phyloP scores from a whole-genome alignment of 306 rosid species.

The Vigna nakashimae region DNA sequence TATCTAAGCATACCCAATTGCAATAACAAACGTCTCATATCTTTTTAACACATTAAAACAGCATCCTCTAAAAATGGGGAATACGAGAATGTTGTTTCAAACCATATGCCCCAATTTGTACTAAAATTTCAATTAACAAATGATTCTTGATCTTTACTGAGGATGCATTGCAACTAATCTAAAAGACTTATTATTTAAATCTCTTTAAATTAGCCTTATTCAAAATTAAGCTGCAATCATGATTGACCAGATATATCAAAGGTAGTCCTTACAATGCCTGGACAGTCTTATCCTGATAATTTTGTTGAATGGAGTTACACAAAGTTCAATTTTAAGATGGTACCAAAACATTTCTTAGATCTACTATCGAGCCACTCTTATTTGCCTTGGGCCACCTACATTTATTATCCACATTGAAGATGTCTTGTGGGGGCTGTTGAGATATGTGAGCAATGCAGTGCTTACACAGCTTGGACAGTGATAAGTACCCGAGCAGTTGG shows the following conservation, averaged over 20 bases:
- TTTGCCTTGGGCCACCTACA: not conserved
- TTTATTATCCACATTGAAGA: not conserved
- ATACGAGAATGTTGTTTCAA: not conserved
- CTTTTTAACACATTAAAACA: constrained; percentile 27
- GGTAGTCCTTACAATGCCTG: too few relatives aligned
- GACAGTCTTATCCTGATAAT: too few relatives aligned
- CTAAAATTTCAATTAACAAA: not conserved
- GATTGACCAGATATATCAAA: not conserved
- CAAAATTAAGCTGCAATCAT: constrained; percentile 5
- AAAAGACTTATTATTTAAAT: not conserved
- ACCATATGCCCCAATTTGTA: constrained; percentile 1
- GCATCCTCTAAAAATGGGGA: not conserved
- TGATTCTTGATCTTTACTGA: not conserved
- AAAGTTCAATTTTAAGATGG: not conserved
- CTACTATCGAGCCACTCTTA: not conserved
- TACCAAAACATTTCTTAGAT: not conserved
- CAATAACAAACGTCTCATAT: not conserved
- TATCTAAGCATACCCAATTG: constrained; percentile 3
- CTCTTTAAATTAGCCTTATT: constrained; percentile 3
- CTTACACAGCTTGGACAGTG: not conserved
- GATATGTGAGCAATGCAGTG: not conserved
- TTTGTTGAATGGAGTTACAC: not conserved
- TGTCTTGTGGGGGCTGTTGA: not conserved
- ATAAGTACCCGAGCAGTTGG: too few relatives aligned
- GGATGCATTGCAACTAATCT: constrained; percentile 26